These are phyloP conservation scores for Abrus precatorius DNA, from an alignment of 306 rosid species.

Conservation along the genomic window DNA sequence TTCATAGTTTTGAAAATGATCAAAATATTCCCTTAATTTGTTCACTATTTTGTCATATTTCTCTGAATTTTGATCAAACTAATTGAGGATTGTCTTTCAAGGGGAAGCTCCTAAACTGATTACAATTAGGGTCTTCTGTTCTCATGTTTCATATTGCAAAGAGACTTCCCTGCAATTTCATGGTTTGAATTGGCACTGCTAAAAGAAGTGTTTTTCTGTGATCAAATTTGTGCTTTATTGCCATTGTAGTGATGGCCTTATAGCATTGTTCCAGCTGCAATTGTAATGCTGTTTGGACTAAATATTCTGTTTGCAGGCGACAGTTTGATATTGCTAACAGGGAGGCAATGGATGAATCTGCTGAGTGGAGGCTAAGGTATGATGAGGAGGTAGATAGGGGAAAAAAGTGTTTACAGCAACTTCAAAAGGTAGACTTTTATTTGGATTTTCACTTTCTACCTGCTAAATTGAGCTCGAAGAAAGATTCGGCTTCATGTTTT, in stretches of 20 bases:
- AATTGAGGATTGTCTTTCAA: neutral
- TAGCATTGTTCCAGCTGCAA: conserved; percentile 11
- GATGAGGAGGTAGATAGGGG: conserved; percentile 69
- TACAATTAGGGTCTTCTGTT: conserved; percentile 22
- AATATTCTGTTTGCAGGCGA: conserved; percentile 52
- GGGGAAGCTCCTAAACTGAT: neutral
- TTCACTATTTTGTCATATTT: neutral
- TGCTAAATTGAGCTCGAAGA: conserved; percentile 4
- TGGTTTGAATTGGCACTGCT: conserved; percentile 23
- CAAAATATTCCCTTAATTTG: neutral
- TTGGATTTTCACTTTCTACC: conserved; percentile 16
- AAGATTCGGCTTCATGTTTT: conserved; percentile 21
- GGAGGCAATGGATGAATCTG: conserved; percentile 95
- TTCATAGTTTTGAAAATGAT: neutral
- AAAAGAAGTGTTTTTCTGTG: neutral
- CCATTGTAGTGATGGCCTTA: neutral
- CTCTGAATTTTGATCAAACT: neutral
- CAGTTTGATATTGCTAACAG: conserved; percentile 82
- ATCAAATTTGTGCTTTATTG: neutral
- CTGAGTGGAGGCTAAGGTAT: conserved; percentile 89
- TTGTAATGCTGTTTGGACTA: conserved; percentile 1
- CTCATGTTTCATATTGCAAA: conserved; percentile 4
- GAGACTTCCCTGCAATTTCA: neutral
- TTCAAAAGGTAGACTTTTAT: conserved; percentile 62
- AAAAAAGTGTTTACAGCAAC: conserved; percentile 63